A percentile compares a stretch with the other conserved stretches of the same genome.
Evolutionary conservation across 345 rosid species (phyloP).

Genomic region (Aquilaria malaccensis): DNA sequence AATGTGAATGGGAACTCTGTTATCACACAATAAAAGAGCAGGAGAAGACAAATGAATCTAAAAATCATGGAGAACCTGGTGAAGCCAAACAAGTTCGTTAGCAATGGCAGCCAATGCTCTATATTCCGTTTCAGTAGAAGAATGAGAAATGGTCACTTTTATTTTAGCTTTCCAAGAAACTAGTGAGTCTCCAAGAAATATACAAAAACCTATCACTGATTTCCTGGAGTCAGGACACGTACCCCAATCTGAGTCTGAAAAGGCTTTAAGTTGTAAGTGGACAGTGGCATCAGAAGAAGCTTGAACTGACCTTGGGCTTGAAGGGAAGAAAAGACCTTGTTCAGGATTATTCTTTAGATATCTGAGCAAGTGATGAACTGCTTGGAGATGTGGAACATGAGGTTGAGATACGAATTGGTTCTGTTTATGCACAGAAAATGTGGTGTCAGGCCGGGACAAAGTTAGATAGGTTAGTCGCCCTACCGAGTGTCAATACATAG

Average conservation of each 20-base stretch:
- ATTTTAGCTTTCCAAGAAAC: background rate
- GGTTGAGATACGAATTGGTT: background rate
- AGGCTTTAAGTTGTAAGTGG: background rate
- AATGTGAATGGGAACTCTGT: no score
- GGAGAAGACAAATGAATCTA: no score
- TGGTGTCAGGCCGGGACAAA: background rate
- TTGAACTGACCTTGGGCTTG: background rate
- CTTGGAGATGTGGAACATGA: no score
- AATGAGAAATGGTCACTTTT: background rate
- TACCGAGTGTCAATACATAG: background rate
- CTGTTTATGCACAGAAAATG: background rate
- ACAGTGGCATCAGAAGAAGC: background rate
- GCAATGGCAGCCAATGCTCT: background rate
- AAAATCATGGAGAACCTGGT: no score
- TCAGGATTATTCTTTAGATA: no score
- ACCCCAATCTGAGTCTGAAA: background rate
- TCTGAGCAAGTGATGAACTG: no score
- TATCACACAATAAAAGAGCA: no score
- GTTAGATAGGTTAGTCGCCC: background rate
- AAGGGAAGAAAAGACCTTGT: background rate
- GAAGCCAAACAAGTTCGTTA: no score
- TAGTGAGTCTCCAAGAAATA: background rate
- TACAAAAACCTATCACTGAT: background rate
- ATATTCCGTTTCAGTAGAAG: background rate
- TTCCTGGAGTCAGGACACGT: background rate